Percentiles rank a stretch among this genome's conserved stretches.
These are phyloP conservation scores for Exophiala phaeomuriformis DNA, from an alignment of 2,329 filamentous ascomycete genomes.

Conservation along the genomic window DNA sequence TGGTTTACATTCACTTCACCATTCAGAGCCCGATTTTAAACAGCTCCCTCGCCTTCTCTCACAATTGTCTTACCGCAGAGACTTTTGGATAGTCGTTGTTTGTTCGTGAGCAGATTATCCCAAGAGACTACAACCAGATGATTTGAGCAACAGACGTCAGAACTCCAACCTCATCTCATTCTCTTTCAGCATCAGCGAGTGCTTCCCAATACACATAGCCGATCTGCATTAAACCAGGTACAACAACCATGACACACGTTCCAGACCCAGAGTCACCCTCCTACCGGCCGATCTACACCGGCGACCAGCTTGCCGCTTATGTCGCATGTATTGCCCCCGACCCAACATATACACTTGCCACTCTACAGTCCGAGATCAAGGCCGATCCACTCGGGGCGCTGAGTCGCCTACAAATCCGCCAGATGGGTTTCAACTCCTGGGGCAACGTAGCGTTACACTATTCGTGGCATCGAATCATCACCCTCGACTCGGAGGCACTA, in stretches of 20 bases:
- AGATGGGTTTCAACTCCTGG: conserved; percentile 47
- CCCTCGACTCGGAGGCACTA: conserved; percentile 44
- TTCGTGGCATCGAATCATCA: conserved; percentile 43
- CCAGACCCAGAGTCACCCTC: conserved; percentile 8
- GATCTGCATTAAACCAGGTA: not conserved
- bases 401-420: conserved; percentile 35
- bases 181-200: too few relatives aligned
- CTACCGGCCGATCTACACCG: conserved; percentile 30
- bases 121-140: too few relatives aligned
- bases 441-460: conserved; percentile 53
- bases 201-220: too few relatives aligned
- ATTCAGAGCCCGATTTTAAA: too few relatives aligned
- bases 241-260: conserved; percentile 1
- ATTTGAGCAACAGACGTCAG: not conserved
- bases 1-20: too few relatives aligned
- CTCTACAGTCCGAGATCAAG: conserved; percentile 29
- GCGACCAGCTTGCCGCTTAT: conserved; percentile 34
- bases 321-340: conserved; percentile 30
- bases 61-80: too few relatives aligned
- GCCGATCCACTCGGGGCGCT: conserved; percentile 31
- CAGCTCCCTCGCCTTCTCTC: too few relatives aligned
- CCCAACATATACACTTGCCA: conserved; percentile 24
- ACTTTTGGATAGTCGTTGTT: too few relatives aligned
- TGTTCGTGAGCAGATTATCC: too few relatives aligned
- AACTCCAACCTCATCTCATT: not conserved